Percentiles rank a stretch among this genome's conserved stretches.
Evolutionary conservation across 441 rosid species (phyloP).

Genomic region (Biscutella laevigata): DNA sequence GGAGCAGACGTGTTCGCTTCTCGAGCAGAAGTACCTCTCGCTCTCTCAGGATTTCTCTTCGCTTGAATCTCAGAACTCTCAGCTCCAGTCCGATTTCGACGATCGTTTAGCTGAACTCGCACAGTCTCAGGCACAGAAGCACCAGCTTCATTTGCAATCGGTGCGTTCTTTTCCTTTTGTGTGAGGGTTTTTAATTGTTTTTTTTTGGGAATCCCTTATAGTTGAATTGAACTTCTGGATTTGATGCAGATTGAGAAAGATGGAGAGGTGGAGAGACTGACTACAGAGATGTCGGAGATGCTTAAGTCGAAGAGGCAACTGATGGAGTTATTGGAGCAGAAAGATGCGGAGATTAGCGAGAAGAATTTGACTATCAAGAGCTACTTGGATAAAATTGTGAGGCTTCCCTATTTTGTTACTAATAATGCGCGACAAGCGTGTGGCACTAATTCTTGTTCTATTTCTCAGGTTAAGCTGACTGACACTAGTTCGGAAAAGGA

Average conservation of each 20-base stretch:
- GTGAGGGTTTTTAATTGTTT: neutral
- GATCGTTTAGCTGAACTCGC: constrained; percentile 61
- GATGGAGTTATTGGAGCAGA: constrained; percentile 71
- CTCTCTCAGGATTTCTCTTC: constrained; percentile 53
- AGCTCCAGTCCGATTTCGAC: constrained; percentile 66
- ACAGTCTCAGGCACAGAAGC: constrained; percentile 66
- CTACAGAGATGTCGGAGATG: constrained; percentile 55
- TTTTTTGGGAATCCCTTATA: neutral
- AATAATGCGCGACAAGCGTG: neutral
- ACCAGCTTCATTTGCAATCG: constrained; percentile 68
- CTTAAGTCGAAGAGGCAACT: constrained; percentile 84
- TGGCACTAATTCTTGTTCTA: neutral
- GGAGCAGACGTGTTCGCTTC: constrained; percentile 89
- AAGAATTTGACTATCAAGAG: constrained; percentile 58
- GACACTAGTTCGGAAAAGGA: constrained; percentile 59
- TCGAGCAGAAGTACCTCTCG: constrained; percentile 87
- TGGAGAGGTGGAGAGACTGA: constrained; percentile 69
- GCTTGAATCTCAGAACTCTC: constrained; percentile 55
- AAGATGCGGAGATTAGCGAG: constrained; percentile 70
- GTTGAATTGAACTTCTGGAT: neutral
- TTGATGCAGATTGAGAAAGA: constrained; percentile 65
- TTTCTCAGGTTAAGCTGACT: constrained; percentile 54
- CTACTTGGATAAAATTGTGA: constrained; percentile 82
- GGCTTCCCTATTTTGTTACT: constrained; percentile 4
- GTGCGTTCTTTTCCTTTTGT: constrained; percentile 24